Base-by-base conservation (phyloP, 192 early-diverging fungal genomes). In the Coemansia sp. region DNA sequence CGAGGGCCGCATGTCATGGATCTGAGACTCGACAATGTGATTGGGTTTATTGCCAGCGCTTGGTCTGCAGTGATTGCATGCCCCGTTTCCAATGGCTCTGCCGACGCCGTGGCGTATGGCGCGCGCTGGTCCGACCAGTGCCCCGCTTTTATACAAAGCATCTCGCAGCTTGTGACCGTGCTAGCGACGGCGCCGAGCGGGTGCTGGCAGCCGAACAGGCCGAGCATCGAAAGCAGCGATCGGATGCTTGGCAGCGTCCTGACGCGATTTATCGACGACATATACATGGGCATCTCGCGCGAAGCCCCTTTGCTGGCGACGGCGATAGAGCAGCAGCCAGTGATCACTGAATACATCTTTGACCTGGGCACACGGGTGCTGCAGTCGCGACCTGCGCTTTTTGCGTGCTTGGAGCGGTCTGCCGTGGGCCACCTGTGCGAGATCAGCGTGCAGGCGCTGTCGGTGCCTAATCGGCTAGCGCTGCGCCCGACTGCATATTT, bases 321-420 rank as follows among this genome's bases (percentile, higher is more conserved):
- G 3, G 76, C 71, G 1, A 59, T 72, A 11, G 76, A 79, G 58
- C 76, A 73, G 61, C 76, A 73, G 71, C 76, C 76, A 19, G 64
- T 73, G 9, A 60, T 79, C 39, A 58, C 24, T 36, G 76, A 79
- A 54, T 56, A 48, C 13, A 30, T 70, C 36, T 67, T 79, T 60
- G 76, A 73, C 6, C 64, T 79, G 28, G 55, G 61, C 36, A 67
- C 76, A 24, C 70, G 71, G 1, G 70, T 63, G 36, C 53, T 79
- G 57, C 64, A 67, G 29, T 39, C 58, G 36, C 71, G 71, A 1
- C 61, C 67, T 0, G 64, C 45, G 47, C 56, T 73, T 34, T 55
- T 79, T 32, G 53, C 35, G 0, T 14, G 29, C 28, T 11, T 64
- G 16, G 58, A 62, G 16, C 57, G 6, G 29, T 34, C 64, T 1